These are phyloP conservation scores for Ceratocystis diversiconidia DNA, from an alignment of 2,329 filamentous ascomycete species.

Conservation along the genomic window DNA sequence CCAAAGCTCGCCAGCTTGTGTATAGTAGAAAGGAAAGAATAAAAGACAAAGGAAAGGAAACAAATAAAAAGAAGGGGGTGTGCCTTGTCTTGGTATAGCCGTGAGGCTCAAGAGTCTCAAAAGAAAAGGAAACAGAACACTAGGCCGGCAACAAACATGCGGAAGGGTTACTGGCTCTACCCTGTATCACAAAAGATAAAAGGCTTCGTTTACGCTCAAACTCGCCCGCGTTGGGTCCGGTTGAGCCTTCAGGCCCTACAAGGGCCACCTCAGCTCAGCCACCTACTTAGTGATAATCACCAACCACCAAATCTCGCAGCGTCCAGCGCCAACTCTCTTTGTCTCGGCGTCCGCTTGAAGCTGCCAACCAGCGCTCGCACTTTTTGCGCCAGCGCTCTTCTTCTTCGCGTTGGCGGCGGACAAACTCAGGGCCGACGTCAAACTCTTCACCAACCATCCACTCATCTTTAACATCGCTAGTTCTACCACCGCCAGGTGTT, in stretches of 20 bases:
- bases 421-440: slow-evolving; percentile 89
- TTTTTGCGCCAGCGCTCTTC: slow-evolving; percentile 83
- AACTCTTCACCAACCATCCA: slow-evolving; percentile 92
- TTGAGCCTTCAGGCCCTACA: not conserved
- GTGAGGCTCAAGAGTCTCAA: slow-evolving; percentile 1
- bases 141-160: not conserved
- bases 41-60: not conserved
- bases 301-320: slow-evolving; percentile 44
- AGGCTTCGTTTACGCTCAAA: not conserved
- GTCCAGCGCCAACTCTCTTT: slow-evolving; percentile 64
- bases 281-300: slow-evolving; percentile 24
- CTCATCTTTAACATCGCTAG: slow-evolving; percentile 53
- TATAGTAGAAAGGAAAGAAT: not conserved
- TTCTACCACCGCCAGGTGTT: slow-evolving; percentile 27
- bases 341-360: slow-evolving; percentile 38
- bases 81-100: not conserved
- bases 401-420: slow-evolving; percentile 76
- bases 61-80: not conserved
- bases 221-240: not conserved
- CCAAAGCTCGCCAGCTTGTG: not conserved
- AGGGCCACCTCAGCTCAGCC: not conserved
- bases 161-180: not conserved
- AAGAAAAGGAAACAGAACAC: not conserved
- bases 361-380: slow-evolving; percentile 67
- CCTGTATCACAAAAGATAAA: slow-evolving; percentile 2